Percentiles rank a stretch among this genome's conserved stretches.
These are phyloP conservation scores for Arthrinium phaeospermum DNA, from an alignment of 2,329 filamentous ascomycete genomes.

Conservation along the genomic window DNA sequence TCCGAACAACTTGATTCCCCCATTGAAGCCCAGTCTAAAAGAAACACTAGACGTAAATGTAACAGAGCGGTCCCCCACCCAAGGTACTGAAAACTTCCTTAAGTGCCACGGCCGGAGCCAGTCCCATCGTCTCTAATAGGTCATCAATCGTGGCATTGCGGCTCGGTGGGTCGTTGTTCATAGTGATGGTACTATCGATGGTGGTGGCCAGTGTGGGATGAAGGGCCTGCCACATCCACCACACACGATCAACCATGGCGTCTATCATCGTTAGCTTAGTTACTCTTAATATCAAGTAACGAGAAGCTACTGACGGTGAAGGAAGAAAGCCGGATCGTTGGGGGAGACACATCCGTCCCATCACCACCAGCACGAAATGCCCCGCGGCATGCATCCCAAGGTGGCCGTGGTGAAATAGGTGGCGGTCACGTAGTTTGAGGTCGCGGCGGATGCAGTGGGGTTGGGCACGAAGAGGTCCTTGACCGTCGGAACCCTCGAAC, in stretches of 20 bases:
- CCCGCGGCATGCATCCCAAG: constrained; percentile 36
- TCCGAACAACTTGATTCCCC: too few relatives aligned
- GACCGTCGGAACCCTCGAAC: constrained; percentile 19
- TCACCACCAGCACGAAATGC: constrained; percentile 38
- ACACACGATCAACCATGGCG: constrained; percentile 19
- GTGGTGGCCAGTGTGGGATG: constrained; percentile 26
- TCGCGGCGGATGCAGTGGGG: constrained; percentile 41
- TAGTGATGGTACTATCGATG: constrained; percentile 34
- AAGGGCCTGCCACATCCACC: constrained; percentile 27
- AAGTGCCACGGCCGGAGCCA: constrained; percentile 20
- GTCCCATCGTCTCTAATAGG: constrained; percentile 28
- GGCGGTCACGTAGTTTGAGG: constrained; percentile 31
- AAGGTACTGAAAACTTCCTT: constrained; percentile 27
- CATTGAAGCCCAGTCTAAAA: too few relatives aligned
- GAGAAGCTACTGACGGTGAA: constrained; percentile 21
- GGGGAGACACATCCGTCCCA: constrained; percentile 37
- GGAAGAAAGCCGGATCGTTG: constrained; percentile 41
- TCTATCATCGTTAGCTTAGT: neutral
- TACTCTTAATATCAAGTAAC: too few relatives aligned
- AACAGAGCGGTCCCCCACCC: constrained; percentile 30
- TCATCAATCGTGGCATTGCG: constrained; percentile 32
- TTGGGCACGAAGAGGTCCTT: constrained; percentile 26
- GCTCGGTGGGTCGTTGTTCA: constrained; percentile 35
- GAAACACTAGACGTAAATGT: constrained; percentile 24
- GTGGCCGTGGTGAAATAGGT: constrained; percentile 28